Evolutionary conservation across 1,139 yeast species (phyloP), one percentile per base, ranked within the genome.

Genomic region (Yamadazyma kanchanaburiensis): DNA sequence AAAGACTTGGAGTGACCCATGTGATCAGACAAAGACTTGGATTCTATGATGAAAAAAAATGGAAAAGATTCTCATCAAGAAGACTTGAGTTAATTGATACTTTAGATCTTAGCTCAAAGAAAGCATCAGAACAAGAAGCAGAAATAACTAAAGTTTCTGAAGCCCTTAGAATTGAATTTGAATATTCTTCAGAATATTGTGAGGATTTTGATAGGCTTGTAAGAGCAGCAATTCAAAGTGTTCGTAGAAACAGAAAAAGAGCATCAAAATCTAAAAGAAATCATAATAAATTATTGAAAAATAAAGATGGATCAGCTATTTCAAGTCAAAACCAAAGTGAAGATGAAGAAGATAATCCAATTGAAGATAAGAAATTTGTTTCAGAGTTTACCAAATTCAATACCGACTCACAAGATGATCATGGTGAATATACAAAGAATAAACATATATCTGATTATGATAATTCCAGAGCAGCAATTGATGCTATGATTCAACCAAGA

Each of bases 121-220:
- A 88, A 60, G 97, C 97, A 1, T 77, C 89, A 34, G 97, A 91
- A 53, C 97, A 91, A 54, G 96, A 89, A 44, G 77, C 71, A 19
- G 81, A 83, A 43, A 87, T 91, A 28, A 66, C 70, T 30, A 70
- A 74, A 31, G 94, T 94, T 21, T 95, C 97, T 0, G 75, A 77
- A 34, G 70, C 79, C 6, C 62, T 91, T 30, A 63, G 95, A 43
- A 60, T 65, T 3, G 97, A 91, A 58, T 91, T 86, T 48, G 75
- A 77, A 11, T 89, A 80, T 51, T 74, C 80, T 1, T 59, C 57
- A 6, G 73, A 71, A 3, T 65, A 74, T 17, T 60, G 77, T 22
- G 60, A 65, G 1, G 97, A 89, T 44, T 89, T 91, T 52, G 95
- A 88, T 53, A 83, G 82, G 53, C 70, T 91, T 25, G 96, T 91